A percentile compares a stretch with the other conserved stretches of the same genome.
These are phyloP conservation scores for Cyclaneusma minus DNA, from an alignment of 2,329 filamentous ascomycete species.

Conservation along the genomic window DNA sequence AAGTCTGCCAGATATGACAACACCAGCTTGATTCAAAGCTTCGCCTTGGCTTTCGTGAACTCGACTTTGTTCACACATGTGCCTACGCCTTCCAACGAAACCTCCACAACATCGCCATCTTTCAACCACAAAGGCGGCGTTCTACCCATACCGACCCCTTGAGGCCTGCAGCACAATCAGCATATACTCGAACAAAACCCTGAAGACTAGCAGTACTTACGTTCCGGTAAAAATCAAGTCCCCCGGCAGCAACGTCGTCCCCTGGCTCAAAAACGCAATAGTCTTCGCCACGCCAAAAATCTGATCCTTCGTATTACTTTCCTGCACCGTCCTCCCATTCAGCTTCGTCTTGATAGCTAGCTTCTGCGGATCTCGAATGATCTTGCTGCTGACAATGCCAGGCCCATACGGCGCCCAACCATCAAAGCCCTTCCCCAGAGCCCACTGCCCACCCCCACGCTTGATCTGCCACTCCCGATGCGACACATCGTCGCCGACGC, in stretches of 20 bases:
- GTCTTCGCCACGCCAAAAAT: conserved; percentile 45
- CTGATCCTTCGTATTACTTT: conserved; percentile 42
- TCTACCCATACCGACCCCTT: conserved; percentile 56
- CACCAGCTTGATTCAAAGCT: too few relatives aligned
- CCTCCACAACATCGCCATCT: conserved; percentile 55
- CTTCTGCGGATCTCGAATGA: conserved; percentile 41
- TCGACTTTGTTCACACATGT: conserved; percentile 37
- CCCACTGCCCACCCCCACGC: conserved; percentile 54
- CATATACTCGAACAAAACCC: neutral
- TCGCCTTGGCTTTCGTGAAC: conserved; percentile 22
- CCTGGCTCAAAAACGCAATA: conserved; percentile 42
- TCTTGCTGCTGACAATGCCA: conserved; percentile 43
- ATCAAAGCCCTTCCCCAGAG: conserved; percentile 59
- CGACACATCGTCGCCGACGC: conserved; percentile 65
- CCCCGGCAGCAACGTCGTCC: conserved; percentile 46
- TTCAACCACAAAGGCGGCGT: conserved; percentile 53
- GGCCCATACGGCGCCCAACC: conserved; percentile 62
- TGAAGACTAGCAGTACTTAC: conserved; percentile 21
- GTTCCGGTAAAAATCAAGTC: conserved; percentile 55
- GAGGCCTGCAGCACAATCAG: conserved; percentile 31
- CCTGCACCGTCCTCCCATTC: conserved; percentile 42
- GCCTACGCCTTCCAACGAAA: conserved; percentile 50
- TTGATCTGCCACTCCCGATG: conserved; percentile 64
- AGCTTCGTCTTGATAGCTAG: conserved; percentile 40
- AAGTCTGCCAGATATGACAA: too few relatives aligned